These are phyloP conservation scores for Rhodotorula mucilaginosa DNA, from an alignment of 1,284 basidiomycete genomes.

Conservation along the genomic window DNA sequence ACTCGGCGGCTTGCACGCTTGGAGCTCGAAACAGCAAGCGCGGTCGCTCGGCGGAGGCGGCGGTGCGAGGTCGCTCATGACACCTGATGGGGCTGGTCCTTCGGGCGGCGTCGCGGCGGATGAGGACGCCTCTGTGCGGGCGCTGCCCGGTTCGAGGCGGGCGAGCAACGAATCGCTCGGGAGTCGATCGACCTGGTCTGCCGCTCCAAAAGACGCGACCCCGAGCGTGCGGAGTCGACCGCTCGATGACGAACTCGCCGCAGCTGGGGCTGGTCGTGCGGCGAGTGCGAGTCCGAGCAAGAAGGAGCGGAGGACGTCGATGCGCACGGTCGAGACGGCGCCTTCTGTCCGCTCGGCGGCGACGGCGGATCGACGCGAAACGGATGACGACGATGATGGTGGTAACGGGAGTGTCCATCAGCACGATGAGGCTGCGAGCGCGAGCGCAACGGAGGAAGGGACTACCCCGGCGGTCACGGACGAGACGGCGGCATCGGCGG, in stretches of 20 bases:
- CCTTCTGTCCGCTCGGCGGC: neutral
- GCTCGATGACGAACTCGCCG: neutral
- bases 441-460: no score
- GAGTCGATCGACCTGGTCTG: constrained; percentile 29
- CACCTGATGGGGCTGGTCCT: neutral
- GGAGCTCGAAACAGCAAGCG: constrained; percentile 14
- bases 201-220: neutral
- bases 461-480: no score
- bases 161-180: constrained; percentile 36
- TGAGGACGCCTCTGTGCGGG: constrained; percentile 39
- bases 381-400: neutral
- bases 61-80: neutral
- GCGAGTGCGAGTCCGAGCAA: neutral
- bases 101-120: constrained; percentile 20
- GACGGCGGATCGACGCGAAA: neutral
- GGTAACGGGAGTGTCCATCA: no score
- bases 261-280: neutral
- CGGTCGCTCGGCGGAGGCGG: constrained; percentile 10
- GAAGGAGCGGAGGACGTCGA: neutral
- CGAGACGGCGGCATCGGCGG: no score
- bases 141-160: constrained; percentile 28
- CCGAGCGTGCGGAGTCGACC: constrained; percentile 1
- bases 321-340: constrained; percentile 5
- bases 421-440: no score
- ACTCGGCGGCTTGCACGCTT: constrained; percentile 18